Conservation (phyloP, 2,329 filamentous ascomycete genomes). For the Trichoderma sp. region DNA sequence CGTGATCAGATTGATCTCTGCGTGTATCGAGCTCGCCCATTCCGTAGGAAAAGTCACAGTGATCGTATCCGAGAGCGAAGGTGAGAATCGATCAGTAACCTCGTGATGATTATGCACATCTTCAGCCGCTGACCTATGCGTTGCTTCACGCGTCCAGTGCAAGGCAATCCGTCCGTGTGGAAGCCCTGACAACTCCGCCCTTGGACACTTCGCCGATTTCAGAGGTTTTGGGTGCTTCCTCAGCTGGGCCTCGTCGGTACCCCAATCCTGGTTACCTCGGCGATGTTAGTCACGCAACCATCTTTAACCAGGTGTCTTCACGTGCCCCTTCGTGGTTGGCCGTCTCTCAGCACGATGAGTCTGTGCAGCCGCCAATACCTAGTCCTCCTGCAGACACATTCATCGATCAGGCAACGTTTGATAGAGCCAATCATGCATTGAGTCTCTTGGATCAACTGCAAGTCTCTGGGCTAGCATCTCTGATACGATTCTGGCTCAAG, state of each 20-base stretch:
- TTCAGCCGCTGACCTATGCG: neutral
- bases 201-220: constrained; percentile 7
- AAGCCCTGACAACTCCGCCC: constrained; percentile 6
- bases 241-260: neutral
- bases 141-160: neutral
- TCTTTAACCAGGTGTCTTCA: constrained; percentile 17
- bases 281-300: constrained; percentile 7
- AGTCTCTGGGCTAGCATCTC: neutral
- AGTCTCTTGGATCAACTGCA: constrained; percentile 8
- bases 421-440: constrained; percentile 8
- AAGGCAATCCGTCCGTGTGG: neutral
- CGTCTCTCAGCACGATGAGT: neutral
- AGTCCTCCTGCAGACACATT: neutral
- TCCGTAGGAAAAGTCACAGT: neutral
- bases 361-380: neutral
- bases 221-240: neutral
- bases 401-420: constrained; percentile 12
- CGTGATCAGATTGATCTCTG: constrained; percentile 10
- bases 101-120: neutral
- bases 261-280: constrained; percentile 14
- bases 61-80: neutral
- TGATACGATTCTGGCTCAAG: constrained; percentile 16
- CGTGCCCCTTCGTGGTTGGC: neutral
- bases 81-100: neutral
- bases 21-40: constrained; percentile 9